Evolutionary conservation across 2,329 filamentous ascomycete genomes (phyloP), one percentile per base, ranked within the genome.

Genomic region (Venturia nashicola): DNA sequence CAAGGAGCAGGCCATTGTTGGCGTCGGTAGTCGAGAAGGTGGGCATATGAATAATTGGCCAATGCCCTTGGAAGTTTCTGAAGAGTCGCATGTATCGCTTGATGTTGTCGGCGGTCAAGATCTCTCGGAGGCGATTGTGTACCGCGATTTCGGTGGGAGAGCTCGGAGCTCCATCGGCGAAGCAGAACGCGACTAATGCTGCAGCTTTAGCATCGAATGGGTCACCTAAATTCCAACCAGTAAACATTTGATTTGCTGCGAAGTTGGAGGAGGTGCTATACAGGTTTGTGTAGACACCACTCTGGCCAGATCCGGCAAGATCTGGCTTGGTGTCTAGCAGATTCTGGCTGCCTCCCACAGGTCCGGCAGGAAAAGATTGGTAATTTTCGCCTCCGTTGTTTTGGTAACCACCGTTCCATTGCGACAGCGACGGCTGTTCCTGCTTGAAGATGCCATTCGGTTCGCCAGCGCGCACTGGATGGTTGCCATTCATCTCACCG

Each of bases 41-140:
- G 43, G 87, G 82, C 72, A 87, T 80, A 71, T 91, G 87, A 62
- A 91, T 80, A 68, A 89, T 80, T 23, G 87, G 85, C 77, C 89
- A 89, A 73, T 91, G 88, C 66, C 83, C 81, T 72, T 90, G 85
- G 73, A 86, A 90, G 73, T 89, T 85, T 65, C 82, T 84, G 77
- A 88, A 90, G 70, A 86, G 81, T 69, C 86, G 82, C 72, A 90
- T 80, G 72, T 89, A 89, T 71, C 86, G 82, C 76, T 85, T 86
- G 71, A 90, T 80, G 72, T 88, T 88, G 68, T 87, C 83, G 65
- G 84, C 80, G 60, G 84, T 85, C 69, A 90, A 82, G 70, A 85
- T 86, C 65, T 72, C 69, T 69, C 76, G 76, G 65, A 81, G 77
- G 75, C 77, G 76, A 74, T 81, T 75, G 79, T 79, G 77, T 76